A percentile compares a stretch with the other conserved stretches of the same genome.
Evolutionary conservation across 495 filamentous ascomycete species (phyloP).

Genomic region (Aspergillus asperescens): DNA sequence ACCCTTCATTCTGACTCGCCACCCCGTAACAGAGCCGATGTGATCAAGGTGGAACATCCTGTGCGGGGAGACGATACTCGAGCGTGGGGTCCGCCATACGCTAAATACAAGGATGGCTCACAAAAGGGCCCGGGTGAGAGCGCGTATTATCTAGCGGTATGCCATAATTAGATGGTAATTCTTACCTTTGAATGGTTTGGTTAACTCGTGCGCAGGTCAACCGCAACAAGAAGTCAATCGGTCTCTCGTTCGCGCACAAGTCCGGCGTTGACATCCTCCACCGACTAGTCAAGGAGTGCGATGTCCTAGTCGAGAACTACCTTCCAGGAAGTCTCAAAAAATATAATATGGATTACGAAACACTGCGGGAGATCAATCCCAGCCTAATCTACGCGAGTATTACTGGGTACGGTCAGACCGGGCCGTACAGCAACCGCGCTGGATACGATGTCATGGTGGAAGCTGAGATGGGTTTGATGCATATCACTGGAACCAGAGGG

Average conservation of each 20-base stretch:
- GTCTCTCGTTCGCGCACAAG: constrained; percentile 79
- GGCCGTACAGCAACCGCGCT: constrained; percentile 80
- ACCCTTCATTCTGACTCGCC: background rate
- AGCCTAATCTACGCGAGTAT: constrained; percentile 63
- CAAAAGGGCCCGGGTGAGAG: constrained; percentile 76
- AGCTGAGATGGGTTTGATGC: constrained; percentile 96
- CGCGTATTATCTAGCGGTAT: constrained; percentile 87
- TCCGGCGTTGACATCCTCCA: constrained; percentile 82
- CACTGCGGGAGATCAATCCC: constrained; percentile 74
- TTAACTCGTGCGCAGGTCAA: constrained; percentile 59
- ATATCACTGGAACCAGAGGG: constrained; percentile 85
- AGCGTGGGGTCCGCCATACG: constrained; percentile 95
- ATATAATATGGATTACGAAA: constrained; percentile 82
- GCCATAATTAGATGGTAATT: constrained; percentile 9
- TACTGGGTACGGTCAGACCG: constrained; percentile 82
- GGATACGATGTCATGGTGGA: constrained; percentile 99
- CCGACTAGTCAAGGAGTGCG: constrained; percentile 73
- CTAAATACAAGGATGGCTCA: constrained; percentile 58
- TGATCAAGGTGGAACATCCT: constrained; percentile 97
- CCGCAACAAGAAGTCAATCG: constrained; percentile 94
- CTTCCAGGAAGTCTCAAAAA: constrained; percentile 86
- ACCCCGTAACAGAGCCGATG: constrained; percentile 62
- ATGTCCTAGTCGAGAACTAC: constrained; percentile 96
- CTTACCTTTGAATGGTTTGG: background rate
- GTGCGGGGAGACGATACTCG: constrained; percentile 87